Conservation (phyloP, 768 basidiomycete genomes). For the Phylloporus rhodoxanthus region DNA sequence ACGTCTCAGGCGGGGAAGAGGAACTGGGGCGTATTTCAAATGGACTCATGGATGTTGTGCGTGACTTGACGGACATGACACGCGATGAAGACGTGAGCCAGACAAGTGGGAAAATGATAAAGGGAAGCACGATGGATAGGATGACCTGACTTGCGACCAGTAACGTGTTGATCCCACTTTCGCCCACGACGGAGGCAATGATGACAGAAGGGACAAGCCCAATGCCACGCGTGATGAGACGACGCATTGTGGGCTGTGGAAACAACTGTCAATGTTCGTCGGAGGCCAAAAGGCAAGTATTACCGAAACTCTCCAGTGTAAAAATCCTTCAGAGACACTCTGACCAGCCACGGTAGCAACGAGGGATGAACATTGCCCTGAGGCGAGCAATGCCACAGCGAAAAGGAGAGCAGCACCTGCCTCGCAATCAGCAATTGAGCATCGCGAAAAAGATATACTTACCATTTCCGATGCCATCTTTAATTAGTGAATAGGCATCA, state of each 20-base stretch:
- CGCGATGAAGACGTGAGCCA: slow-evolving; percentile 61
- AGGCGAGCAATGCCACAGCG: slow-evolving; percentile 75
- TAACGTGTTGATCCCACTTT: slow-evolving; percentile 63
- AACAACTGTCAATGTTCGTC: slow-evolving; percentile 25
- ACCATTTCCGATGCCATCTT: slow-evolving; percentile 62
- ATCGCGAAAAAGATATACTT: slow-evolving; percentile 16
- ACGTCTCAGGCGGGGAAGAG: background rate
- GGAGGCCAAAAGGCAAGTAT: slow-evolving; percentile 10
- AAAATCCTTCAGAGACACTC: slow-evolving; percentile 84
- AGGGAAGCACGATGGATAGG: slow-evolving; percentile 78
- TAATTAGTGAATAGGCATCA: slow-evolving; percentile 75
- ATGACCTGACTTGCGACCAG: slow-evolving; percentile 86
- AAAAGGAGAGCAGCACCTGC: slow-evolving; percentile 80
- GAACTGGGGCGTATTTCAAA: no score
- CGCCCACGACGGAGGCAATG: slow-evolving; percentile 69
- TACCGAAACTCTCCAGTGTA: slow-evolving; percentile 80
- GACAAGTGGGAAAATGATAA: slow-evolving; percentile 76
- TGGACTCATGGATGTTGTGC: background rate
- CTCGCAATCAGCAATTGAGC: slow-evolving; percentile 1
- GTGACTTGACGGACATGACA: slow-evolving; percentile 61
- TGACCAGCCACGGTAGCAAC: slow-evolving; percentile 90
- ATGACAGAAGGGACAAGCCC: slow-evolving; percentile 78
- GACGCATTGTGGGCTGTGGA: slow-evolving; percentile 61
- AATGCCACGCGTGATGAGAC: slow-evolving; percentile 76
- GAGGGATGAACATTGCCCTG: slow-evolving; percentile 86